These are phyloP conservation scores for Cryptosporidium tyzzeri DNA, from an alignment of 169 alveolate genomes.

Conservation along the genomic window DNA sequence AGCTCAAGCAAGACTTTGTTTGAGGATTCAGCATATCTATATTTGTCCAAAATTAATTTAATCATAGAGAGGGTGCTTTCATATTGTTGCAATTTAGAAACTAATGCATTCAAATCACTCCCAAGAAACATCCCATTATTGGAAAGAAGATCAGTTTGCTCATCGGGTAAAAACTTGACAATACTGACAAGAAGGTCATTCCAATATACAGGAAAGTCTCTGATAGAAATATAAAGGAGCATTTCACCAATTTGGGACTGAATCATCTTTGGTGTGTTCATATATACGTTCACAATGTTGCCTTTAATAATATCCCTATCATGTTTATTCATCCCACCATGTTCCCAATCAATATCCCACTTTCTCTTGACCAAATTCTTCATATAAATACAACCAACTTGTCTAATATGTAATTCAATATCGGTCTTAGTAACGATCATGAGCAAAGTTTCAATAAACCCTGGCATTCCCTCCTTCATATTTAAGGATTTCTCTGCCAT, in stretches of 20 bases:
- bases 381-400: slow-evolving; percentile 59
- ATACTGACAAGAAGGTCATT: slow-evolving; percentile 19
- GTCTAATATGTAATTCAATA: slow-evolving; percentile 59
- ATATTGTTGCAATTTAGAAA: slow-evolving; percentile 25
- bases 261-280: slow-evolving; percentile 43
- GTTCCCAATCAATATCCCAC: slow-evolving; percentile 72
- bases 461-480: slow-evolving; percentile 45
- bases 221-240: slow-evolving; percentile 51
- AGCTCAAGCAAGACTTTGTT: slow-evolving; percentile 44
- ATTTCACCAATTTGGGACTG: slow-evolving; percentile 69
- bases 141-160: slow-evolving; percentile 4
- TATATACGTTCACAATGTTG: slow-evolving; percentile 53
- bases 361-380: slow-evolving; percentile 55
- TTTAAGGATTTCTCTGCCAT: slow-evolving; percentile 55
- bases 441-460: slow-evolving; percentile 59
- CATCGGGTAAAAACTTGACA: slow-evolving; percentile 60
- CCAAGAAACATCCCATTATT: slow-evolving; percentile 31
- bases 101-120: slow-evolving; percentile 7
- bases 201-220: slow-evolving; percentile 71
- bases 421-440: slow-evolving; percentile 42
- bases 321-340: slow-evolving; percentile 51
- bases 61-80: slow-evolving; percentile 46
- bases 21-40: slow-evolving; percentile 71
- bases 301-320: slow-evolving; percentile 53
- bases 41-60: slow-evolving; percentile 48